phyloP scores from a whole-genome alignment of 495 filamentous ascomycete species.

The Aspergillus saccharolyticus region DNA sequence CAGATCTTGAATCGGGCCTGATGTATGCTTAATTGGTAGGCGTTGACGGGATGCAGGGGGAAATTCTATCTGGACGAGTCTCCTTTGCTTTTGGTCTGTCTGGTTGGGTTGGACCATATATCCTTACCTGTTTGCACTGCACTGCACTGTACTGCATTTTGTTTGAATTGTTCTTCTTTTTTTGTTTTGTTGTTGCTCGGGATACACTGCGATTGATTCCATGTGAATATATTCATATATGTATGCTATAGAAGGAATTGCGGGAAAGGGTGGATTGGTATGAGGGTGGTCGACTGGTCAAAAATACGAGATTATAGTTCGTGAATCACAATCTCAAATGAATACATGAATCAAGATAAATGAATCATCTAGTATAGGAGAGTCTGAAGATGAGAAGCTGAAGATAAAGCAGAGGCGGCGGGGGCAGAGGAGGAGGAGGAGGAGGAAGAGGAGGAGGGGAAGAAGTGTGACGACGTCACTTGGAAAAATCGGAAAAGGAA shows the following conservation, averaged over 20 bases:
- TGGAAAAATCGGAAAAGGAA: constrained; percentile 21
- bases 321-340: no score
- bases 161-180: constrained; percentile 23
- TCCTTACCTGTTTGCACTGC: no score
- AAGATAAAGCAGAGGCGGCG: no score
- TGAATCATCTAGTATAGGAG: no score
- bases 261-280: no score
- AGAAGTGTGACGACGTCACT: constrained; percentile 40
- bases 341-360: no score
- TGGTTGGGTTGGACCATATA: background rate
- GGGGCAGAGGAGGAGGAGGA: background rate
- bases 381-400: no score
- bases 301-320: no score
- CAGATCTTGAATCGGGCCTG: constrained; percentile 4
- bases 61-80: constrained; percentile 19
- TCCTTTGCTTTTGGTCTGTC: constrained; percentile 13
- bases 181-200: background rate
- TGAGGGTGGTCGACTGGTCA: no score
- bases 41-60: constrained; percentile 27
- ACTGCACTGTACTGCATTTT: constrained; percentile 31
- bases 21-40: constrained; percentile 28
- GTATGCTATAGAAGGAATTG: background rate
- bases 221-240: background rate
- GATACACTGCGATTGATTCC: background rate
- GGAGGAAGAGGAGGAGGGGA: background rate